Conservation (phyloP, 2,329 filamentous ascomycete species). For the Kalaharituber pfeilii region DNA sequence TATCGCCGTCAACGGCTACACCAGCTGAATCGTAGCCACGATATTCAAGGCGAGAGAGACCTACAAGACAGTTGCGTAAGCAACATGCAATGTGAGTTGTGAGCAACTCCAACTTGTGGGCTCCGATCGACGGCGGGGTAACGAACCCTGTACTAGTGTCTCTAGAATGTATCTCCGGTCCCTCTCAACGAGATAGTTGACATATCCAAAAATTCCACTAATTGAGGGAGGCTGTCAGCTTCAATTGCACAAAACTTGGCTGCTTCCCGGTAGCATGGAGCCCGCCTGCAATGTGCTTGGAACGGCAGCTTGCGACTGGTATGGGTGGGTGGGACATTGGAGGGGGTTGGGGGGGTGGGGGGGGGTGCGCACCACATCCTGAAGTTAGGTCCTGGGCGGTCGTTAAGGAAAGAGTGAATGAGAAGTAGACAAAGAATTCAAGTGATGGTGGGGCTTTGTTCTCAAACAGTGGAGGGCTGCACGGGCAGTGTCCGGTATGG, state of each 20-base stretch:
- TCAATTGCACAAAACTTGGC: too few species aligned
- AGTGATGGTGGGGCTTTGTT: neutral
- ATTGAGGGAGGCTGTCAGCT: neutral
- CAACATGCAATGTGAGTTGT: neutral
- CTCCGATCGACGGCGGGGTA: neutral
- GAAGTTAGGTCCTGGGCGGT: neutral
- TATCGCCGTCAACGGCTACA: slow-evolving; percentile 89
- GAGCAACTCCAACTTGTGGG: neutral
- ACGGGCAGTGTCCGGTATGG: neutral
- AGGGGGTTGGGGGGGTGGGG: neutral
- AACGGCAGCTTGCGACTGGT: slow-evolving; percentile 5
- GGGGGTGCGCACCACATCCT: neutral
- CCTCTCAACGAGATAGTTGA: slow-evolving; percentile 99
- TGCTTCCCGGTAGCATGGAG: neutral
- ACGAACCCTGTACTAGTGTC: slow-evolving; percentile 60
- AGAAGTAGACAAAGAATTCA: neutral
- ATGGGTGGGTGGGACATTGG: slow-evolving; percentile 1
- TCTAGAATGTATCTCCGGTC: slow-evolving; percentile 92
- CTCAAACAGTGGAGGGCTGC: neutral
- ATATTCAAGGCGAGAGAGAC: slow-evolving; percentile 90
- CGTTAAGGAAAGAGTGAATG: neutral
- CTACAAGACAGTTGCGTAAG: slow-evolving; percentile 32
- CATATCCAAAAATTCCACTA: slow-evolving; percentile 93
- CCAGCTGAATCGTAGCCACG: slow-evolving; percentile 96
- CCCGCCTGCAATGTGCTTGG: slow-evolving; percentile 23